A percentile compares a stretch with the other conserved stretches of the same genome.
These are phyloP conservation scores for Huntiella savannae DNA, from an alignment of 2,329 filamentous ascomycete species.

Conservation along the genomic window DNA sequence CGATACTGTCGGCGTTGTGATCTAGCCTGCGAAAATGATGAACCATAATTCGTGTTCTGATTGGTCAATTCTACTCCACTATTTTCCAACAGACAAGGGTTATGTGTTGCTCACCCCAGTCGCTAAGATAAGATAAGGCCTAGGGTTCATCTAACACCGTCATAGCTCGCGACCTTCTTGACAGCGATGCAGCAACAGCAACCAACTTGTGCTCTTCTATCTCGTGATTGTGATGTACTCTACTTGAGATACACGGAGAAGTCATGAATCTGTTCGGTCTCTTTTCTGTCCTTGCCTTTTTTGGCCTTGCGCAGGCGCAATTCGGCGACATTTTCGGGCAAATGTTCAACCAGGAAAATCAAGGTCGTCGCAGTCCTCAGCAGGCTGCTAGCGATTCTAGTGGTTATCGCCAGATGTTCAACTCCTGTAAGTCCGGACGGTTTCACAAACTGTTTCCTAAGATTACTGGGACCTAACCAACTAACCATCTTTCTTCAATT, in stretches of 20 bases:
- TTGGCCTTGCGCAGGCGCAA: conserved; percentile 27
- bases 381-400: conserved; percentile 71
- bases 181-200: not conserved
- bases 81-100: conserved; percentile 8
- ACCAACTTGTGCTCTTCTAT: not conserved
- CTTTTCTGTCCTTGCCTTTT: conserved; percentile 4
- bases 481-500: not conserved
- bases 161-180: not conserved
- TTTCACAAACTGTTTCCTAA: not conserved
- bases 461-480: not conserved
- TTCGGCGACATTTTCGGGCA: conserved; percentile 98
- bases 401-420: conserved; percentile 58
- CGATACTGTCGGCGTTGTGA: too few relatives aligned
- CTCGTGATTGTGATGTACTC: not conserved
- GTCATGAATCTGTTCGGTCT: conserved; percentile 4
- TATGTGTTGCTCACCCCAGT: not conserved
- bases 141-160: not conserved
- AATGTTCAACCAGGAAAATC: conserved; percentile 51
- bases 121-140: conserved; percentile 9
- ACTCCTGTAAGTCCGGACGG: conserved; percentile 33
- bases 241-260: not conserved
- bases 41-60: conserved; percentile 1
- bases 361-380: conserved; percentile 38
- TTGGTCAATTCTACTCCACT: conserved; percentile 7
- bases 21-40: conserved; percentile 7